Evolutionary conservation across 176 grass and related monocot genomes (phyloP).

Genomic region (Carex scoparia): DNA sequence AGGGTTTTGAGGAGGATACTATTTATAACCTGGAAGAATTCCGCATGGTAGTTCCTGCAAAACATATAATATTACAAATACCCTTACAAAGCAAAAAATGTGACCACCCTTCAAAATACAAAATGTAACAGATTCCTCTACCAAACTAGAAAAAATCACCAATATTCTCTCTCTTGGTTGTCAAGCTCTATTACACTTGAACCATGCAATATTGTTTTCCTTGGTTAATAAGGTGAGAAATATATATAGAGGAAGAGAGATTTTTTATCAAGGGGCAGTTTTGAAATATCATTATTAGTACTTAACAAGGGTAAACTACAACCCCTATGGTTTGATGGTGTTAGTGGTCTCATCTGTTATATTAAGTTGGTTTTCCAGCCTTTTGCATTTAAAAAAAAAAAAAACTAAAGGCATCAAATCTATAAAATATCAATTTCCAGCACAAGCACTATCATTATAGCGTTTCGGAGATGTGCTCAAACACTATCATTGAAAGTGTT

Average conservation of each 20-base stretch:
- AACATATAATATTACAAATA: background rate
- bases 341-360: background rate
- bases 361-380: background rate
- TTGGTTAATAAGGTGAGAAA: background rate
- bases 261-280: background rate
- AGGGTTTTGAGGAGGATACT: constrained; percentile 25
- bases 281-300: background rate
- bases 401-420: too few species aligned
- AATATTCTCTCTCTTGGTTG: background rate
- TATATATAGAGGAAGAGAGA: background rate
- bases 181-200: background rate
- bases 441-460: too few species aligned
- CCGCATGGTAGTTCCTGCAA: background rate
- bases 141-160: background rate
- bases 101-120: background rate
- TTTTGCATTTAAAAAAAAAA: background rate
- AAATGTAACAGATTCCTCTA: background rate
- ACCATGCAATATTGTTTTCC: background rate
- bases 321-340: background rate
- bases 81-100: background rate
- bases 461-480: too few species aligned
- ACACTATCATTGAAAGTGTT: too few species aligned
- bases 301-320: background rate
- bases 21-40: constrained; percentile 9
- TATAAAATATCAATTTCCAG: too few species aligned